Evolutionary conservation across 2,329 filamentous ascomycete genomes (phyloP).

Genomic region (Hypoxylon rubiginosum): DNA sequence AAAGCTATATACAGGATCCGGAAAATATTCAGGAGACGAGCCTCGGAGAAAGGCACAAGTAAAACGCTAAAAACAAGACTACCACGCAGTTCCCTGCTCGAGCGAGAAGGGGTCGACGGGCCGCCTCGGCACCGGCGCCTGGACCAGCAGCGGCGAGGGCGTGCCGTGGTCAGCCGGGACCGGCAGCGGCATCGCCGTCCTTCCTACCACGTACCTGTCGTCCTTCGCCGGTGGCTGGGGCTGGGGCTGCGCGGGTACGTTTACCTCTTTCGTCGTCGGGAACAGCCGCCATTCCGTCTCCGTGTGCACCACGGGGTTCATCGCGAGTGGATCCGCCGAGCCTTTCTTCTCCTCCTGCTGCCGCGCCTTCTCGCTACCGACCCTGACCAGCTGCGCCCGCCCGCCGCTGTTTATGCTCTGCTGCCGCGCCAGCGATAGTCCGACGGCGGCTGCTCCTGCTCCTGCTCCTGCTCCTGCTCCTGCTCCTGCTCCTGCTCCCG

Average conservation of each 20-base stretch:
- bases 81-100: slow-evolving; percentile 1
- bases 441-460: background rate
- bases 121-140: slow-evolving; percentile 27
- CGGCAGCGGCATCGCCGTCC: background rate
- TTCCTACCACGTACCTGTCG: background rate
- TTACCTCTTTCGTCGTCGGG: background rate
- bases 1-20: background rate
- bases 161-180: background rate
- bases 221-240: background rate
- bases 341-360: background rate
- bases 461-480: background rate
- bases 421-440: slow-evolving; percentile 26
- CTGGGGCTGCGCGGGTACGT: background rate
- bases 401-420: slow-evolving; percentile 20
- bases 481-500: background rate
- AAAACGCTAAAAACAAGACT: background rate
- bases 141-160: slow-evolving; percentile 19
- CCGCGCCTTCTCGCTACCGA: slow-evolving; percentile 21
- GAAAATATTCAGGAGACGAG: background rate
- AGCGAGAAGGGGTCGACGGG: slow-evolving; percentile 23
- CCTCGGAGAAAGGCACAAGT: background rate
- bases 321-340: background rate
- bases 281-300: background rate
- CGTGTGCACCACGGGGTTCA: slow-evolving; percentile 13
- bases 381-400: slow-evolving; percentile 28